Base-by-base conservation (phyloP, 2,329 filamentous ascomycete genomes). In the Fusarium gaditjirri region DNA sequence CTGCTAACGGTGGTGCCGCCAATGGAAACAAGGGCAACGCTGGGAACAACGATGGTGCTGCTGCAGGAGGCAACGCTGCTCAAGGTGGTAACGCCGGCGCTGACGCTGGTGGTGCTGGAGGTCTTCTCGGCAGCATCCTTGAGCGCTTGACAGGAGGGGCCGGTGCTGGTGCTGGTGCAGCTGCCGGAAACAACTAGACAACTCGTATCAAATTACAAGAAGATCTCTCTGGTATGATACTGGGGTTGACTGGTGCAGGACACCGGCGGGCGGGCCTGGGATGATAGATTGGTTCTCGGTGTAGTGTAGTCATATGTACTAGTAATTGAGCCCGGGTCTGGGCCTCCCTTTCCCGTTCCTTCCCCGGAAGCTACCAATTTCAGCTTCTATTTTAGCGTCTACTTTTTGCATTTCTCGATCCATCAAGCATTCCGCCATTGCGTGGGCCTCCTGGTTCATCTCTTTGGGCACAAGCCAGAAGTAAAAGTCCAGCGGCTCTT, bases 231-330 rank as follows among this genome's bases (percentile, higher is more conserved):
- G 27, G 19, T 38, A 33, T 38, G 42, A 19, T 33, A 31, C 19
- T 29, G 33, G 38, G 41, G 17, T 29, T 33, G 33, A 38, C 33
- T 58, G 54, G 64, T 67, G 54, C 62, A 67, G 64, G 64, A 53
- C 62, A 67, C 54, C 62, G 8, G 43, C 23, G 46, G 39, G 52
- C 33, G 43, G 64, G 46, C 46, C 19, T 42, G 35, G 19, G 19
- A 47, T 67, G 13, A 21, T 33, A 42, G 19, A 35, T 59, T 33
- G 25, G 33, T 19, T 27, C n/a, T 27, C 10, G 13, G 12, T 13
- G 11, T 46, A 43, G 49, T 55, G n/a, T 38, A 57, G 29, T 29
- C 2, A 17, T 61, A 47, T 21, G 27, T 43, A 50, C 38, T 43
- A 38, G 35, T 65, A 31, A 46, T 53, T 1, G n/a, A 43, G 35